These are phyloP conservation scores for Scedosporium aurantiacum DNA, from an alignment of 2,329 filamentous ascomycete genomes.

Conservation along the genomic window DNA sequence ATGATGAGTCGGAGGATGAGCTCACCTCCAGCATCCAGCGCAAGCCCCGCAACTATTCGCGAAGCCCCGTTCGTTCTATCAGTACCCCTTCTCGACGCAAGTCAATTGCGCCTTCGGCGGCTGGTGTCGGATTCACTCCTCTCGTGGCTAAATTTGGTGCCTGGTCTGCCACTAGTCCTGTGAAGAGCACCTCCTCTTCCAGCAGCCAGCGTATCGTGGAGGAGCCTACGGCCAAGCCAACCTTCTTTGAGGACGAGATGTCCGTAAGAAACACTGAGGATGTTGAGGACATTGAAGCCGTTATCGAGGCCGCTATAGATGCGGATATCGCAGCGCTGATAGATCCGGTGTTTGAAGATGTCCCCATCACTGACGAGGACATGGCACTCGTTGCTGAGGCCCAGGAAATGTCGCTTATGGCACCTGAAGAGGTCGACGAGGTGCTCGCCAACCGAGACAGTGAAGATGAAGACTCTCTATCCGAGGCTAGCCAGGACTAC, in stretches of 20 bases:
- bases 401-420: conserved; percentile 47
- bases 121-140: conserved; percentile 49
- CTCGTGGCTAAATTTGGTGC: conserved; percentile 48
- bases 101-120: conserved; percentile 15
- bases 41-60: conserved; percentile 9
- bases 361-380: conserved; percentile 43
- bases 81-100: conserved; percentile 29
- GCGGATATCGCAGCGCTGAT: conserved; percentile 20
- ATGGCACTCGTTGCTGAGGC: conserved; percentile 46
- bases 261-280: conserved; percentile 25
- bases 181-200: conserved; percentile 12
- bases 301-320: conserved; percentile 24
- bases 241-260: conserved; percentile 46
- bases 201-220: background rate
- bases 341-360: conserved; percentile 31
- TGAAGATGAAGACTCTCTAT: conserved; percentile 39
- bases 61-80: conserved; percentile 18
- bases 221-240: conserved; percentile 20
- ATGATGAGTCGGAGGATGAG: conserved; percentile 37
- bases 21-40: conserved; percentile 21
- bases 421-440: conserved; percentile 28
- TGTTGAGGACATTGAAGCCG: conserved; percentile 20
- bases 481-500: conserved; percentile 55
- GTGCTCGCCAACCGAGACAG: conserved; percentile 13
- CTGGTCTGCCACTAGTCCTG: conserved; percentile 52